These are phyloP conservation scores for Angomonas ambiguus DNA, from an alignment of 208 protist genomes.

Conservation along the genomic window DNA sequence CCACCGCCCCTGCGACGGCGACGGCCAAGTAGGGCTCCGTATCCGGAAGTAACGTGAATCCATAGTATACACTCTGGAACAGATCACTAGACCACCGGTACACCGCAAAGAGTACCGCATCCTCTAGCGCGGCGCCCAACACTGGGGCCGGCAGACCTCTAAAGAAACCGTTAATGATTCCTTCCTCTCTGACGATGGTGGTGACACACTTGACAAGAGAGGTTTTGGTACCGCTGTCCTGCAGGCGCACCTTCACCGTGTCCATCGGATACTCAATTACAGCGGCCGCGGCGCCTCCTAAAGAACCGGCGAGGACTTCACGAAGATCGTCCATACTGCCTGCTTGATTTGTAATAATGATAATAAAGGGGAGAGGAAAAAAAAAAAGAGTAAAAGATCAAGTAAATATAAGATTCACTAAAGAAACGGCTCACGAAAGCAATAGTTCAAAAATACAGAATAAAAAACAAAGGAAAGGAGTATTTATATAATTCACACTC, in stretches of 20 bases:
- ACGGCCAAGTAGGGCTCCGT: slow-evolving; percentile 71
- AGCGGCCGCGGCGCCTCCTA: slow-evolving; percentile 67
- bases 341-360: background rate
- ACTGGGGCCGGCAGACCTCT: slow-evolving; percentile 83
- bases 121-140: slow-evolving; percentile 75
- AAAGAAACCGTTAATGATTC: slow-evolving; percentile 86
- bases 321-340: slow-evolving; percentile 37
- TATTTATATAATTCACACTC: background rate
- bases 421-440: background rate
- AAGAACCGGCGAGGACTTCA: slow-evolving; percentile 70
- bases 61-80: slow-evolving; percentile 58
- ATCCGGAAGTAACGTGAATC: slow-evolving; percentile 31
- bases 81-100: slow-evolving; percentile 52
- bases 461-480: slow-evolving; percentile 4
- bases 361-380: slow-evolving; percentile 11
- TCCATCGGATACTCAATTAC: slow-evolving; percentile 91
- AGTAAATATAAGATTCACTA: background rate
- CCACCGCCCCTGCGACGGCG: slow-evolving; percentile 44
- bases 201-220: slow-evolving; percentile 57
- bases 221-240: slow-evolving; percentile 73
- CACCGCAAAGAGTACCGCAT: slow-evolving; percentile 76
- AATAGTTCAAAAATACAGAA: background rate
- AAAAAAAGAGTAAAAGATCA: background rate
- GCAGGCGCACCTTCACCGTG: slow-evolving; percentile 91
- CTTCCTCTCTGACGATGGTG: slow-evolving; percentile 71